A percentile compares a stretch with the other conserved stretches of the same genome.
These are phyloP conservation scores for Irineochytrium annulatum DNA, from an alignment of 192 early-diverging fungal species.

Conservation along the genomic window DNA sequence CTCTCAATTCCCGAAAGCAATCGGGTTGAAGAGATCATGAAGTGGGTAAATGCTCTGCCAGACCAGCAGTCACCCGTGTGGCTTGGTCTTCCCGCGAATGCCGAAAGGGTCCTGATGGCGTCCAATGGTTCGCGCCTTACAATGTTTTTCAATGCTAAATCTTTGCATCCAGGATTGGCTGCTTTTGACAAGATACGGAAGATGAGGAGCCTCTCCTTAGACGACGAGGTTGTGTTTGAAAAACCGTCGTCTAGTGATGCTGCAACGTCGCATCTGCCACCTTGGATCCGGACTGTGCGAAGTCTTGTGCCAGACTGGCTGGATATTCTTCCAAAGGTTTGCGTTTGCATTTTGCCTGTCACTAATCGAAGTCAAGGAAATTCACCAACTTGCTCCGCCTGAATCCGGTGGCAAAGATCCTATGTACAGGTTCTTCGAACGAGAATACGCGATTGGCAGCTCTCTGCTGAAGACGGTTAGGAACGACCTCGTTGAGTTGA, in stretches of 20 bases:
- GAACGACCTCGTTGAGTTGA: conserved; percentile 62
- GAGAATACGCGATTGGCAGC: conserved; percentile 66
- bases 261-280: conserved; percentile 50
- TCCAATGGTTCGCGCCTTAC: conserved; percentile 59
- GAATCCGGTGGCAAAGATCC: conserved; percentile 53
- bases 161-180: conserved; percentile 44
- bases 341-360: neutral
- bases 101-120: conserved; percentile 84
- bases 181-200: conserved; percentile 83
- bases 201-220: conserved; percentile 71
- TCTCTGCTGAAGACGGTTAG: conserved; percentile 58
- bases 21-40: conserved; percentile 74
- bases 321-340: conserved; percentile 46
- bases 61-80: conserved; percentile 94
- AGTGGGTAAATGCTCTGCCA: conserved; percentile 83
- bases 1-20: conserved; percentile 84
- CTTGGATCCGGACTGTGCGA: conserved; percentile 70
- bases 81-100: conserved; percentile 91
- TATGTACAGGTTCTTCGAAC: conserved; percentile 77
- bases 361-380: neutral
- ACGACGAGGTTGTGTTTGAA: conserved; percentile 63
- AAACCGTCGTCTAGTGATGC: too few species aligned
- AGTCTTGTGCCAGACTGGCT: conserved; percentile 56
- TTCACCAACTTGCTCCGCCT: conserved; percentile 10
- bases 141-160: conserved; percentile 4